Conservation (phyloP, 768 basidiomycete genomes). For the Suillus decipiens region DNA sequence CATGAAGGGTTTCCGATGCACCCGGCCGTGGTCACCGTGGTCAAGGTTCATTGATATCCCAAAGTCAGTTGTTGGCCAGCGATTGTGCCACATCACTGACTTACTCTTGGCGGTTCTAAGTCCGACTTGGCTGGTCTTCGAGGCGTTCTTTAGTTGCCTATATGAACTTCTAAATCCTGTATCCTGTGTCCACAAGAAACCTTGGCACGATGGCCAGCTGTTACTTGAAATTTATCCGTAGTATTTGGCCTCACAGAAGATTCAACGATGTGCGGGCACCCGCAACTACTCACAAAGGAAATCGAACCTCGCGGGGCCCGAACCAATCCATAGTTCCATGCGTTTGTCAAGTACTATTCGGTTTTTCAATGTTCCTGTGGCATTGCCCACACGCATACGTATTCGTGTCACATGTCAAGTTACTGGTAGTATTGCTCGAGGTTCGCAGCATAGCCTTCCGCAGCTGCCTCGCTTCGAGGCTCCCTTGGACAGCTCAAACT, state of each 20-base stretch:
- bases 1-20: not conserved
- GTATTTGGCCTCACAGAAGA: not conserved
- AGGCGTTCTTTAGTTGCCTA: not conserved
- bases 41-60: not conserved
- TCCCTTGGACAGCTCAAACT: not conserved
- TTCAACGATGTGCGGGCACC: not conserved
- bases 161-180: not conserved
- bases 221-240: not conserved
- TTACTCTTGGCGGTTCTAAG: not conserved
- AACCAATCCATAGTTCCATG: not conserved
- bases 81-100: not conserved
- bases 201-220: not conserved
- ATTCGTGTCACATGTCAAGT: not conserved
- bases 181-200: not conserved
- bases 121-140: conserved; percentile 1
- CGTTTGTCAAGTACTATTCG: not conserved
- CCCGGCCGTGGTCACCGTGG: not conserved
- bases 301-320: not conserved
- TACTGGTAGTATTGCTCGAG: too few relatives aligned
- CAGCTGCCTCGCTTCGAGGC: not conserved
- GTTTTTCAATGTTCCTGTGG: not conserved
- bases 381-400: not conserved
- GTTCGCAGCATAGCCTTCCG: not conserved
- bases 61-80: not conserved
- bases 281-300: not conserved